phyloP scores from a whole-genome alignment of 75 land plant genomes.

The Sequoia sempervirens region DNA sequence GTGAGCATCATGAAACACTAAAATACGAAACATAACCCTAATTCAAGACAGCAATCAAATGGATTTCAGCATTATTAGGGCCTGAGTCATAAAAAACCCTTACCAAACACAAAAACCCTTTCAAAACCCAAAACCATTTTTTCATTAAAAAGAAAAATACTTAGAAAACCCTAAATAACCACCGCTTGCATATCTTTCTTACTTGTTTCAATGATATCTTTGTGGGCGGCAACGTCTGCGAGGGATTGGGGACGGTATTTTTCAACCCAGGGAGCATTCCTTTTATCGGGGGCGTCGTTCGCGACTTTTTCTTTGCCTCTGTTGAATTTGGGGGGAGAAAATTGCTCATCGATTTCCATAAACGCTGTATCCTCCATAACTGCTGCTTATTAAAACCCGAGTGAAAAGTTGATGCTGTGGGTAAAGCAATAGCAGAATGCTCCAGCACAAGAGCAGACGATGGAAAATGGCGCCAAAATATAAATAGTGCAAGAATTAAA shows the following conservation, averaged over 20 bases:
- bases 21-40: background rate
- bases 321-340: background rate
- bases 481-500: too few species aligned
- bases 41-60: background rate
- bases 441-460: background rate
- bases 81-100: background rate
- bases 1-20: background rate
- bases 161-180: background rate
- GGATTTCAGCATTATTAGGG: background rate
- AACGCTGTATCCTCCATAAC: background rate
- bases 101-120: too few species aligned
- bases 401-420: background rate
- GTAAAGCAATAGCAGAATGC: background rate
- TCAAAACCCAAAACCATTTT: too few species aligned
- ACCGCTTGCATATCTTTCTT: background rate
- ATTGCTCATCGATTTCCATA: background rate
- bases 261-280: conserved; percentile 89
- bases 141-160: too few species aligned
- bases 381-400: background rate
- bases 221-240: conserved; percentile 97
- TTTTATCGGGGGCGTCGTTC: conserved; percentile 16
- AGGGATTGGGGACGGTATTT: conserved; percentile 95
- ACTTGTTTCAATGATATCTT: conserved; percentile 97
- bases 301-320: background rate
- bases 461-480: background rate